Conservation (phyloP, 1,284 basidiomycete species). For the Cerrena zonata region DNA sequence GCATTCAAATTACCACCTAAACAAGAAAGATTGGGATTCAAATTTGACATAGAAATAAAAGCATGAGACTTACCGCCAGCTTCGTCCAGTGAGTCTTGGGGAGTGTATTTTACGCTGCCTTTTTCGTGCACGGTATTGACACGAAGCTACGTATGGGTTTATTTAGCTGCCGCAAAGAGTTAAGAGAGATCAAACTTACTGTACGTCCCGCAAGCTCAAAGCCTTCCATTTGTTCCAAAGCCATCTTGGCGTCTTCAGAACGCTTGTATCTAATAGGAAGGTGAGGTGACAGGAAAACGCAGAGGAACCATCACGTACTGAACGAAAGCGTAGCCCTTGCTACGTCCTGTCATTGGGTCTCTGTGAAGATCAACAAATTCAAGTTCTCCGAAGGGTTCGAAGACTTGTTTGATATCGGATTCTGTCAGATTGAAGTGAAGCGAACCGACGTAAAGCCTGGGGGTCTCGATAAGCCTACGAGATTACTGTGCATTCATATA, state of each 20-base stretch:
- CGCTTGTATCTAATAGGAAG: constrained; percentile 67
- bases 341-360: constrained; percentile 86
- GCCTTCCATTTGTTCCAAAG: constrained; percentile 95
- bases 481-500: constrained; percentile 9
- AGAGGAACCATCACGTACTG: constrained; percentile 53
- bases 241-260: constrained; percentile 88
- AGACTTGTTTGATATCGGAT: constrained; percentile 95
- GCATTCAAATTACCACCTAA: constrained; percentile 85
- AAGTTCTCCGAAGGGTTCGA: constrained; percentile 95
- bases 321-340: constrained; percentile 97
- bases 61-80: constrained; percentile 53
- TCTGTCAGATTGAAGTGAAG: constrained; percentile 94
- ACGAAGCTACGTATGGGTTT: constrained; percentile 53
- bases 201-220: constrained; percentile 93
- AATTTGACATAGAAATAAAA: neutral
- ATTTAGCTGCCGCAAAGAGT: constrained; percentile 9
- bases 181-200: constrained; percentile 41
- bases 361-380: constrained; percentile 97
- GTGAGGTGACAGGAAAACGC: neutral
- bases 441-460: constrained; percentile 91
- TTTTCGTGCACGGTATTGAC: constrained; percentile 91
- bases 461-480: constrained; percentile 5
- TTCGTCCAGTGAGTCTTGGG: constrained; percentile 78
- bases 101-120: constrained; percentile 66
- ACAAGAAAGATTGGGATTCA: constrained; percentile 21